Base-by-base conservation (phyloP, 768 basidiomycete species). In the Russula foetens region DNA sequence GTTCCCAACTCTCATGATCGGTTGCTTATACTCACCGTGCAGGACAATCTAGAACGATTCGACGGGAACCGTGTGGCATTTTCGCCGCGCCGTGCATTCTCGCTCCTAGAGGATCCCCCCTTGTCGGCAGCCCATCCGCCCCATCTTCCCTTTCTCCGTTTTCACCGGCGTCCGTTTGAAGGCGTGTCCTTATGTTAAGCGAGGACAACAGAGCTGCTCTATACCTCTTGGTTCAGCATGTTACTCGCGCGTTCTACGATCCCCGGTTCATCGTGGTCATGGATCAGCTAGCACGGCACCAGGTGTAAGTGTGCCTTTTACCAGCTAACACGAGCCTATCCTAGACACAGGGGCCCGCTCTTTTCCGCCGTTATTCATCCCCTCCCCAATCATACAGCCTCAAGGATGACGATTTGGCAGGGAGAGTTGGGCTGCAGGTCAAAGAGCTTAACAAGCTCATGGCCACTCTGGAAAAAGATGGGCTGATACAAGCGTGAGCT, bases 241-340 rank as follows among this genome's bases (percentile, higher is more conserved):
- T 96, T 70, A 84, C 88, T 48, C 84, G 96, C 68, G 86, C 89
- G 35, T 98, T 99, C 75, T 99, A 98, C 75, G 97, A 98, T 72
- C 79, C 91, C 47, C 90, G 90, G 68, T 93, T 80, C 72, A 90
- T 87, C 67, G 88, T 98, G 63, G 84, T 98, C 63, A 76, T 98
- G 79, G 96, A 98, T 76, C 90, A 96, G 75, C 84, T 99, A 71
- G 84, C 92, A 61, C 85, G 88, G 64, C 86, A 93, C 74, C 85
- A 90, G 66, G 92, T 94, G 95, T 98, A 83, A 88, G 96, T 90
- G 95, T 90, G 78, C 72, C 35, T 47, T 28, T 47, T 62, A 35
- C 35, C 35, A 41, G 17, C 19, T 53, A 53, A 44, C 56, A 45
- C 58, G 52, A 57, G 29, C 48, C 59, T 46, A 55, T 38, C 52